Evolutionary conservation across 306 rosid species (phyloP).

Genomic region (Carpinus viminea): DNA sequence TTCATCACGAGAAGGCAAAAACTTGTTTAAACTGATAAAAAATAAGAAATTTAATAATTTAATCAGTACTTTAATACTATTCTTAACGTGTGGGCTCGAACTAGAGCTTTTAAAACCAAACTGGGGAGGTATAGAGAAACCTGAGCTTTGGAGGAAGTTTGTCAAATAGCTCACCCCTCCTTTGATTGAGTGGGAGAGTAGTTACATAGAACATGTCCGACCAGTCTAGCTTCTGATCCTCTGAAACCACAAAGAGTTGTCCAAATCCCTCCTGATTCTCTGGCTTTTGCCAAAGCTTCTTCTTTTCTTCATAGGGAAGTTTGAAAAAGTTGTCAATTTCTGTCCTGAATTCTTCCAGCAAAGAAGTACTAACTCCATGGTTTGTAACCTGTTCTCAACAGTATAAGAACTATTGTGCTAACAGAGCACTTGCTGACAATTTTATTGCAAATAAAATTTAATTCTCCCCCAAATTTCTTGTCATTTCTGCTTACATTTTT

Average conservation of each 20-base stretch:
- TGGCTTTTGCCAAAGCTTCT: conserved; percentile 37
- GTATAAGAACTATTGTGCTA: neutral
- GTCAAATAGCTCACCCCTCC: conserved; percentile 22
- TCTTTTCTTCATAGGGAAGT: conserved; percentile 38
- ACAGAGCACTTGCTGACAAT: too few relatives aligned
- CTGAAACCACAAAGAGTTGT: conserved; percentile 40
- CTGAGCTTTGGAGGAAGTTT: conserved; percentile 40
- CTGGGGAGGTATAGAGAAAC: neutral
- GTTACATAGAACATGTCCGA: conserved; percentile 37
- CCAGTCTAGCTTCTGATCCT: conserved; percentile 50
- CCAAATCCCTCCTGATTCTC: conserved; percentile 40
- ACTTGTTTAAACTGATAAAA: too few relatives aligned
- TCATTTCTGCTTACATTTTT: neutral
- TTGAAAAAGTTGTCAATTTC: conserved; percentile 29
- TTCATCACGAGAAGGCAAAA: too few relatives aligned
- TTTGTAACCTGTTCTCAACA: conserved; percentile 22
- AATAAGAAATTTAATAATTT: neutral
- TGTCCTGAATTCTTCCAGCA: conserved; percentile 30
- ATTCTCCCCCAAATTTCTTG: neutral
- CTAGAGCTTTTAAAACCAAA: neutral
- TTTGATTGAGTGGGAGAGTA: conserved; percentile 25
- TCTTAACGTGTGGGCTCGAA: neutral
- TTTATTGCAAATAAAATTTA: neutral
- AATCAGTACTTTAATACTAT: too few relatives aligned
- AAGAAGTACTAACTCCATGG: conserved; percentile 30